These are phyloP conservation scores for Cystoderma amianthinum DNA, from an alignment of 768 basidiomycete genomes.

Conservation along the genomic window DNA sequence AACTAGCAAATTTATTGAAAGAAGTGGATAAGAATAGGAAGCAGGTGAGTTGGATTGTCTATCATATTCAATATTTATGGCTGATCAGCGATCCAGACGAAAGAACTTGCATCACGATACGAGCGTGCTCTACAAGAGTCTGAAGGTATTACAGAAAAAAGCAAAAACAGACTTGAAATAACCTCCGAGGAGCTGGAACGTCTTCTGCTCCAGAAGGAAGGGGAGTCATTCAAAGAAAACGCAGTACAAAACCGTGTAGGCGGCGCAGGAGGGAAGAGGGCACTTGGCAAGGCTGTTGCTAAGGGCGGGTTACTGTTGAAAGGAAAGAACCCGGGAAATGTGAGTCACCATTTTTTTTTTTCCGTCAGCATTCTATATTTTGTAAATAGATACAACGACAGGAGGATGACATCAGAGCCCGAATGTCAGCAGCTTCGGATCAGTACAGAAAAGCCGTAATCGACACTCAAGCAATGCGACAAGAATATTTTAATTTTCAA, in stretches of 20 bases:
- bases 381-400: slow-evolving; percentile 70
- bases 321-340: slow-evolving; percentile 89
- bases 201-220: slow-evolving; percentile 89
- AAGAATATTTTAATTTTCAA: slow-evolving; percentile 98
- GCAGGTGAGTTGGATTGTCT: slow-evolving; percentile 40
- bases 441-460: slow-evolving; percentile 84
- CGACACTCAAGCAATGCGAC: slow-evolving; percentile 85
- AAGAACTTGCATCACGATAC: slow-evolving; percentile 84
- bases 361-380: slow-evolving; percentile 4
- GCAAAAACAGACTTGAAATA: slow-evolving; percentile 77
- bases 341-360: slow-evolving; percentile 19
- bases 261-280: slow-evolving; percentile 68
- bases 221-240: slow-evolving; percentile 84
- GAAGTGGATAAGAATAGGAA: slow-evolving; percentile 96
- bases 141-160: slow-evolving; percentile 81
- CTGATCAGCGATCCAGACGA: slow-evolving; percentile 50
- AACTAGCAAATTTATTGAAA: slow-evolving; percentile 73
- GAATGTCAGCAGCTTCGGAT: slow-evolving; percentile 84
- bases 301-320: slow-evolving; percentile 88
- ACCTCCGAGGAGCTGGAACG: slow-evolving; percentile 94
- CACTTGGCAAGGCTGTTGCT: slow-evolving; percentile 84
- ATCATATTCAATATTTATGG: no score
- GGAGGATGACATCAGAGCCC: slow-evolving; percentile 87
- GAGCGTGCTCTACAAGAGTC: slow-evolving; percentile 87
- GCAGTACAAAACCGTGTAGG: slow-evolving; percentile 57